Conservation (phyloP, 352 stramenopile species). For the Halophytophthora batemanensis region DNA sequence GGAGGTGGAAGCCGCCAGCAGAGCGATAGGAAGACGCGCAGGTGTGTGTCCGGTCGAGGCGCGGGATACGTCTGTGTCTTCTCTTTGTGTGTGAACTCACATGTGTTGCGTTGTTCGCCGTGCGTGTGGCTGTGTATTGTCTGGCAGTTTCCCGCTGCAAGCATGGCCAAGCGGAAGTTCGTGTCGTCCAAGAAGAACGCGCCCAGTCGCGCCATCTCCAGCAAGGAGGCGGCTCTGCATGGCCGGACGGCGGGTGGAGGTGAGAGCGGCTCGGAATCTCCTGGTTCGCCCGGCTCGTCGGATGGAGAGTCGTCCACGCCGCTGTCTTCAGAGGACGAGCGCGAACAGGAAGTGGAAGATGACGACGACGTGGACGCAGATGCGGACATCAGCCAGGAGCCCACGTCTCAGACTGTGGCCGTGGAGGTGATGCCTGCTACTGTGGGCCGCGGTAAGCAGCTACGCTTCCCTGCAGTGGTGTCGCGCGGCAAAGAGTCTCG, state of each 20-base stretch:
- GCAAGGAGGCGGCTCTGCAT: constrained; percentile 78
- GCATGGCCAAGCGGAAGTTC: constrained; percentile 82
- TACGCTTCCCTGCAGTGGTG: constrained; percentile 66
- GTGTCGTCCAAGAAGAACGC: constrained; percentile 88
- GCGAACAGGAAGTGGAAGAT: constrained; percentile 16
- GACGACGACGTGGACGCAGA: constrained; percentile 26
- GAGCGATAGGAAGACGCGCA: too few relatives aligned
- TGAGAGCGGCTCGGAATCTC: constrained; percentile 21
- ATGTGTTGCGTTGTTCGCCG: neutral
- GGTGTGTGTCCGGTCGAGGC: too few relatives aligned
- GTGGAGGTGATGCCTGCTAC: constrained; percentile 73
- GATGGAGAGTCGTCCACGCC: constrained; percentile 34
- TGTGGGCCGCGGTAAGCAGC: constrained; percentile 73
- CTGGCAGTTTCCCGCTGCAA: constrained; percentile 3
- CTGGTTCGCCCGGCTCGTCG: constrained; percentile 33
- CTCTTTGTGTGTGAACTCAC: too few relatives aligned
- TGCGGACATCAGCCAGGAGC: constrained; percentile 17
- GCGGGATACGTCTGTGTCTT: too few relatives aligned
- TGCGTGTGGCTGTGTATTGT: constrained; percentile 3
- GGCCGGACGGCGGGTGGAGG: constrained; percentile 26
- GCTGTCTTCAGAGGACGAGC: constrained; percentile 34
- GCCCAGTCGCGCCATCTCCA: constrained; percentile 74
- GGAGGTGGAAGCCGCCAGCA: too few relatives aligned
- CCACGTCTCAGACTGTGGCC: constrained; percentile 21
- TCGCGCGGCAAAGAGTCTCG: constrained; percentile 71